Percentiles rank a stretch among this genome's conserved stretches.
These are phyloP conservation scores for Penicillium palitans DNA, from an alignment of 2,329 filamentous ascomycete genomes.

Conservation along the genomic window DNA sequence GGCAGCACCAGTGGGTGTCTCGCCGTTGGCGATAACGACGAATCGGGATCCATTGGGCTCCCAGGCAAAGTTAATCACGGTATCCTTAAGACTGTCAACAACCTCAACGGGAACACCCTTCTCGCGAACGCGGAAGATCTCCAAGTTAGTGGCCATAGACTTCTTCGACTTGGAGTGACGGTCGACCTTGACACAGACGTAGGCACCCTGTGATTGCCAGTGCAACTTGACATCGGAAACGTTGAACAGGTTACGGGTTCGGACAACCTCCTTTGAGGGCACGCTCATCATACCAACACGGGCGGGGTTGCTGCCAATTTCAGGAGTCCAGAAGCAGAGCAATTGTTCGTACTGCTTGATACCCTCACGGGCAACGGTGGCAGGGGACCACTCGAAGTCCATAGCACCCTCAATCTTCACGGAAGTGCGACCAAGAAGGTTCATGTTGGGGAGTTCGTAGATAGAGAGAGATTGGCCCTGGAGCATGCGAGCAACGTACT, in stretches of 20 bases:
- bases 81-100: conserved; percentile 96
- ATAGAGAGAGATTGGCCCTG: conserved; percentile 86
- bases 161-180: conserved; percentile 99
- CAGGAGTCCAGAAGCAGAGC: conserved; percentile 97
- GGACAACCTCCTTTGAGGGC: conserved; percentile 89
- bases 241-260: conserved; percentile 95
- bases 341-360: conserved; percentile 93
- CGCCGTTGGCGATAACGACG: conserved; percentile 91
- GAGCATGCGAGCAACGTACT: conserved; percentile 90
- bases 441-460: conserved; percentile 87
- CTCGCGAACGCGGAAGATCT: conserved; percentile 96
- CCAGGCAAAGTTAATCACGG: conserved; percentile 99
- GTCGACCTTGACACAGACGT: conserved; percentile 98
- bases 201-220: conserved; percentile 94
- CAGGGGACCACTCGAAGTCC: conserved; percentile 97
- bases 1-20: conserved; percentile 73
- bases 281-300: conserved; percentile 97
- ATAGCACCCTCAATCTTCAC: conserved; percentile 96
- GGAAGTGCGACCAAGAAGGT: conserved; percentile 81
- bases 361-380: conserved; percentile 76
- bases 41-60: conserved; percentile 98
- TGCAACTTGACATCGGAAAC: conserved; percentile 97
- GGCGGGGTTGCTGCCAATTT: conserved; percentile 95
- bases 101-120: conserved; percentile 99
- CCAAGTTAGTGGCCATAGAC: conserved; percentile 91